phyloP scores from a whole-genome alignment of 495 filamentous ascomycete genomes.

The Talaromyces trachyspermus region DNA sequence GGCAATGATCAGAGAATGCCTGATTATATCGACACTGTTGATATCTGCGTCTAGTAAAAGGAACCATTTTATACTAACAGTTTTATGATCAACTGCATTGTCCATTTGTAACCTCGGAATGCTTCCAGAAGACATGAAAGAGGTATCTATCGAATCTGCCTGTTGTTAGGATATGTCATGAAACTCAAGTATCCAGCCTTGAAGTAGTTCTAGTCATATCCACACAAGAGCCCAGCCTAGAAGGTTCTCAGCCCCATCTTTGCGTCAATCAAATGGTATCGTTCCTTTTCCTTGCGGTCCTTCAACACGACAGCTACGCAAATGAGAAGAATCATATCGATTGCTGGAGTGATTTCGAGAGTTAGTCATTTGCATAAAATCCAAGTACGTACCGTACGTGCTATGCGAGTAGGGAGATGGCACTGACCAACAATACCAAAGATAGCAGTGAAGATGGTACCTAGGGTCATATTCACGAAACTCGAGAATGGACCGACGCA shows the following conservation, averaged over 20 bases:
- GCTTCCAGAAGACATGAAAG: too few species aligned
- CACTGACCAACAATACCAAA: constrained; percentile 64
- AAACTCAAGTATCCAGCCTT: constrained; percentile 4
- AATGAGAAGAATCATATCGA: constrained; percentile 56
- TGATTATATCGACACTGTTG: too few species aligned
- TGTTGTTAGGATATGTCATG: not conserved
- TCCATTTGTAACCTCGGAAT: too few species aligned
- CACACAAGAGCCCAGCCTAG: too few species aligned
- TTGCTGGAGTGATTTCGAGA: constrained; percentile 23
- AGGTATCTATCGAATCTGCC: too few species aligned
- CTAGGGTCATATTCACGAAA: constrained; percentile 60
- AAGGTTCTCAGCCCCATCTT: constrained; percentile 48
- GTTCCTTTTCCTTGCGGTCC: constrained; percentile 61
- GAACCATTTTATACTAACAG: too few species aligned
- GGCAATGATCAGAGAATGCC: too few species aligned
- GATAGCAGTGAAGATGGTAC: constrained; percentile 64
- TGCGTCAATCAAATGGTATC: constrained; percentile 66
- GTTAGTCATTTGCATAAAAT: not conserved
- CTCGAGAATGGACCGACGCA: constrained; percentile 55
- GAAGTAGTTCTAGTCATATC: too few species aligned
- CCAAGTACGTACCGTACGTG: too few species aligned
- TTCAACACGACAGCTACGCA: constrained; percentile 62
- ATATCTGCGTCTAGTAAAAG: too few species aligned
- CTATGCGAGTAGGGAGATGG: too few species aligned
- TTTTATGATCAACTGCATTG: too few species aligned